Conservation (phyloP, 345 rosid genomes). For the Hirschfeldia incana region DNA sequence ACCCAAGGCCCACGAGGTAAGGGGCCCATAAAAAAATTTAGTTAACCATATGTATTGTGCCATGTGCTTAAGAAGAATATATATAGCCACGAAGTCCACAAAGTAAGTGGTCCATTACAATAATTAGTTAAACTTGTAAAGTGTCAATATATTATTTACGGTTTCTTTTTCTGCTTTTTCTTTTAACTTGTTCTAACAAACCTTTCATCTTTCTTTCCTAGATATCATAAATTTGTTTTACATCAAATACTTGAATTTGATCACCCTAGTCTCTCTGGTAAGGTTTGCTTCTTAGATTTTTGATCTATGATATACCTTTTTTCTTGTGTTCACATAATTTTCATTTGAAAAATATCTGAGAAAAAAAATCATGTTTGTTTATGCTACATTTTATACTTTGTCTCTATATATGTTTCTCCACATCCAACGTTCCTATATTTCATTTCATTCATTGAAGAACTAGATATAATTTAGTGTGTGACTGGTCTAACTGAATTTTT, state of each 20-base stretch:
- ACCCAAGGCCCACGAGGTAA: background rate
- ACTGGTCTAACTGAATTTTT: background rate
- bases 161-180: too few species aligned
- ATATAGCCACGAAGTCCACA: background rate
- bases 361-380: too few species aligned
- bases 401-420: background rate
- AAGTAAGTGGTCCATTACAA: background rate
- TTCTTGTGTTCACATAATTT: background rate
- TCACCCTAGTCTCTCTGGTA: too few species aligned
- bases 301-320: background rate
- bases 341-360: background rate
- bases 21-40: background rate
- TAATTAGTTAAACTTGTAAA: background rate
- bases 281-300: background rate
- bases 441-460: background rate
- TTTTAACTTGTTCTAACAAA: background rate
- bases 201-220: background rate
- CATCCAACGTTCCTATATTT: background rate
- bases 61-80: background rate
- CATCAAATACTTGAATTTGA: background rate
- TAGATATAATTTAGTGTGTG: background rate
- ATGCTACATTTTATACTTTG: background rate
- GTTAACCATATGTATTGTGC: background rate
- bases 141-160: background rate
- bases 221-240: too few species aligned